phyloP scores from a whole-genome alignment of 495 filamentous ascomycete genomes.

The Aspergillus wentii region DNA sequence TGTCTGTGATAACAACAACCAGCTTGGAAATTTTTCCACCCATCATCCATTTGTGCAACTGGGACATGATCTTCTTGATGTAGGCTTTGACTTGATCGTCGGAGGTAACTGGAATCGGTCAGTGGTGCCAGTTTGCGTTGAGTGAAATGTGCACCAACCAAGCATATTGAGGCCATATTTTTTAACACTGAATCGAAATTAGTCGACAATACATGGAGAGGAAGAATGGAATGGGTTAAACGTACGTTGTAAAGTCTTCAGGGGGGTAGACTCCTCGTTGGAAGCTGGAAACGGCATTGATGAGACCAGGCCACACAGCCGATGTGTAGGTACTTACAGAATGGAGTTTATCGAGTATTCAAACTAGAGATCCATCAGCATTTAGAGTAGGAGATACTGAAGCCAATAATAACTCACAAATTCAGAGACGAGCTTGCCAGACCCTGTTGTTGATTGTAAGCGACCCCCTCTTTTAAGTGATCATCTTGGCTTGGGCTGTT shows the following conservation, averaged over 20 bases:
- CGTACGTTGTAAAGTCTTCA: constrained; percentile 91
- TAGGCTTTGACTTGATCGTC: constrained; percentile 99
- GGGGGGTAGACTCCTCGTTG: constrained; percentile 96
- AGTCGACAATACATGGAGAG: no score
- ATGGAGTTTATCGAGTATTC: constrained; percentile 97
- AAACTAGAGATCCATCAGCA: constrained; percentile 53
- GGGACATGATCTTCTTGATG: constrained; percentile 97
- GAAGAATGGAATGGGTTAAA: constrained; percentile 7
- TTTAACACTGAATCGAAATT: constrained; percentile 60
- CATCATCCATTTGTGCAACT: constrained; percentile 93
- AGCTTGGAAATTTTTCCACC: constrained; percentile 95
- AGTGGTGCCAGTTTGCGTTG: neutral
- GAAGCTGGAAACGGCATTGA: constrained; percentile 50
- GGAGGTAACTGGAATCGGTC: constrained; percentile 58
- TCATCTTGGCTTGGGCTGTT: neutral
- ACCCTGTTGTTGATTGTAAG: constrained; percentile 49
- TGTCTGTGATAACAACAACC: constrained; percentile 90
- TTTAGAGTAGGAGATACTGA: no score
- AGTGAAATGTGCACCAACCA: constrained; percentile 36
- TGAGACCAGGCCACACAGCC: constrained; percentile 1
- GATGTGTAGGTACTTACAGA: constrained; percentile 59
- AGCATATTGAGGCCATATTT: constrained; percentile 99
- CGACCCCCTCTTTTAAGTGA: no score
- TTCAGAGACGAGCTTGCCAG: constrained; percentile 86
- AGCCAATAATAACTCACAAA: constrained; percentile 67